Conservation (phyloP, 805 yeast genomes). For the Starmera caribaea region DNA sequence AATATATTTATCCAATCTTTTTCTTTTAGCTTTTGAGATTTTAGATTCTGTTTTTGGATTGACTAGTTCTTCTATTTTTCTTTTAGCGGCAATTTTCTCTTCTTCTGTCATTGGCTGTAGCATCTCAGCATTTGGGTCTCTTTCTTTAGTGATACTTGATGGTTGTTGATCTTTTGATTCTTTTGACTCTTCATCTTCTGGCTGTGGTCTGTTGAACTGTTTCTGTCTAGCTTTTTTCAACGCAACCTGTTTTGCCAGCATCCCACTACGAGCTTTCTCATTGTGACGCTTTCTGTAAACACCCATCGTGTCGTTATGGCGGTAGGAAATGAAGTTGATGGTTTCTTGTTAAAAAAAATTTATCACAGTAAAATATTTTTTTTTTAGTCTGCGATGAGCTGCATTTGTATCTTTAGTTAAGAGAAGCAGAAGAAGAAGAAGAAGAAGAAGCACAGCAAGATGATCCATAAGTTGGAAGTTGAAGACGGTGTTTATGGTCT, state of each 20-base stretch:
- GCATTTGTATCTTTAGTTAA: not conserved
- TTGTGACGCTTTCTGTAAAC: constrained; percentile 73
- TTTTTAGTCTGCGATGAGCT: constrained; percentile 10
- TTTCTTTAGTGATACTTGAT: too few relatives aligned
- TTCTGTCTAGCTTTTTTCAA: constrained; percentile 60
- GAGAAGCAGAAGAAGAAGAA: too few relatives aligned
- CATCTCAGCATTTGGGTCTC: constrained; percentile 51
- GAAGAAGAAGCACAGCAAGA: not conserved
- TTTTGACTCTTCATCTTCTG: constrained; percentile 9
- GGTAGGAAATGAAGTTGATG: too few relatives aligned
- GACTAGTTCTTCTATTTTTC: constrained; percentile 51
- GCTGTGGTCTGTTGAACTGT: constrained; percentile 40
- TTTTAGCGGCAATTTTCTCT: constrained; percentile 55
- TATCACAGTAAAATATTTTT: not conserved
- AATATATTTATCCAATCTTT: constrained; percentile 83
- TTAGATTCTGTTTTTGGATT: constrained; percentile 57
- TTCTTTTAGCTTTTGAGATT: constrained; percentile 58
- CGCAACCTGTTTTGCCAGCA: constrained; percentile 69
- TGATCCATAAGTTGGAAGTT: constrained; percentile 17
- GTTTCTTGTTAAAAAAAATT: too few relatives aligned
- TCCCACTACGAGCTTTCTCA: constrained; percentile 79
- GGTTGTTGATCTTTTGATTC: too few relatives aligned
- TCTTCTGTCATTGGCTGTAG: constrained; percentile 52
- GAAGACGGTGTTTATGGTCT: constrained; percentile 49
- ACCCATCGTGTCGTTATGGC: constrained; percentile 42